Conservation (phyloP, 2,329 filamentous ascomycete species). For the Chaetomium sp. region DNA sequence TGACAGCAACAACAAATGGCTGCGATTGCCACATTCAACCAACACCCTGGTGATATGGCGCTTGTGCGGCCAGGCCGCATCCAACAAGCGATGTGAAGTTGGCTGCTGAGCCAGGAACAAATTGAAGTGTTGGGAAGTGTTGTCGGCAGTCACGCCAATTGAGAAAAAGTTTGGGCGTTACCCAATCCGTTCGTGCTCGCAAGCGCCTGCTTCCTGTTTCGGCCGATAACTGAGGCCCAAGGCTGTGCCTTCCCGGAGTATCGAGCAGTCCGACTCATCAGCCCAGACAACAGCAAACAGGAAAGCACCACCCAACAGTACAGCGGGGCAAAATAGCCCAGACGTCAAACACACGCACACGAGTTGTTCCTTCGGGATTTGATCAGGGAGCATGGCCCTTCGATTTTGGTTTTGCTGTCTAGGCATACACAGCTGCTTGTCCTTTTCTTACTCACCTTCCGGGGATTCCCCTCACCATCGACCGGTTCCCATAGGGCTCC, state of each 20-base stretch:
- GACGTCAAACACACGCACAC: too few species aligned
- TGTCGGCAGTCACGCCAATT: neutral
- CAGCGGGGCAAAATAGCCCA: neutral
- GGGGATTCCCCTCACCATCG: neutral
- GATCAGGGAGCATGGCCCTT: neutral
- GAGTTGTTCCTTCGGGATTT: too few species aligned
- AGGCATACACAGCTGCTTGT: neutral
- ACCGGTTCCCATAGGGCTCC: neutral
- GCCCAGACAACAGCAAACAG: neutral
- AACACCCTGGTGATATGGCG: neutral
- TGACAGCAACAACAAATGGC: too few species aligned
- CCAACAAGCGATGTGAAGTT: too few species aligned
- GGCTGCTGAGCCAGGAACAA: too few species aligned
- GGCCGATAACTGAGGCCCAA: neutral
- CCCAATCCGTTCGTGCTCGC: neutral
- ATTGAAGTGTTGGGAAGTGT: too few species aligned
- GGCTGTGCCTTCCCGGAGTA: neutral
- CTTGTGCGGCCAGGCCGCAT: neutral
- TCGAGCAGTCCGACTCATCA: neutral
- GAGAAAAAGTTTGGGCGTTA: neutral
- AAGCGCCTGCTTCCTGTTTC: neutral
- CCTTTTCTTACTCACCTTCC: neutral
- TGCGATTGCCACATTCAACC: too few species aligned
- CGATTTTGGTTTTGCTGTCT: neutral
- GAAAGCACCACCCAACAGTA: neutral